Conservation (phyloP, 352 stramenopile species). For the Phytophthora quininea region DNA sequence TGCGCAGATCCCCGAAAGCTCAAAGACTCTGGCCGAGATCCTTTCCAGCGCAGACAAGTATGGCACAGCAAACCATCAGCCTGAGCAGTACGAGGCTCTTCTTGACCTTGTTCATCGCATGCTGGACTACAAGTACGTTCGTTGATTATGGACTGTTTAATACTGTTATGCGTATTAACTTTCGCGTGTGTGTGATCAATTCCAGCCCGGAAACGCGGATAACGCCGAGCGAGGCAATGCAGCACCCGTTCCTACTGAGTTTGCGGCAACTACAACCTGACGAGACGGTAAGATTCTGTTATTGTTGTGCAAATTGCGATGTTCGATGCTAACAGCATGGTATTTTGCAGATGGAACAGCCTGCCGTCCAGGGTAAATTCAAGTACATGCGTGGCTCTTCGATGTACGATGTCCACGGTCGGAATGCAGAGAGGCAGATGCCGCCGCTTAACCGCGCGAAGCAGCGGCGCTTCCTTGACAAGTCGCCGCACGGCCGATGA, state of each 20-base stretch:
- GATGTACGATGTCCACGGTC: slow-evolving; percentile 46
- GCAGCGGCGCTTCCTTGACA: slow-evolving; percentile 53
- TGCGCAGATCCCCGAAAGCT: slow-evolving; percentile 38
- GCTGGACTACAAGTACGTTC: slow-evolving; percentile 93
- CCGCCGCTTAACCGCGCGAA: slow-evolving; percentile 49
- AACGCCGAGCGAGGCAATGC: slow-evolving; percentile 90
- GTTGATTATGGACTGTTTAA: not conserved
- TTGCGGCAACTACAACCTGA: slow-evolving; percentile 45
- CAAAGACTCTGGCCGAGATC: slow-evolving; percentile 62
- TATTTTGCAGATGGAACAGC: slow-evolving; percentile 25
- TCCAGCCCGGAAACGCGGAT: slow-evolving; percentile 89
- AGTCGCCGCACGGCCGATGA: slow-evolving; percentile 48
- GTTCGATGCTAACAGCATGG: not conserved
- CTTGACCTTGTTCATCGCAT: slow-evolving; percentile 95
- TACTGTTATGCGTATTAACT: not conserved
- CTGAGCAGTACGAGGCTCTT: slow-evolving; percentile 92
- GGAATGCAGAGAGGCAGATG: slow-evolving; percentile 38
- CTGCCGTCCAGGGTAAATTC: slow-evolving; percentile 46
- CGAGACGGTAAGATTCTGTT: slow-evolving; percentile 28
- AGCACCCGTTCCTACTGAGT: slow-evolving; percentile 92
- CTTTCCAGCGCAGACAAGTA: slow-evolving; percentile 55
- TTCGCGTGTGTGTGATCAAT: slow-evolving; percentile 1
- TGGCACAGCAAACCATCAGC: slow-evolving; percentile 64
- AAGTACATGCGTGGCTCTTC: slow-evolving; percentile 54
- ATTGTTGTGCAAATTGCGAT: slow-evolving; percentile 1